Conservation (phyloP, 1,139 yeast genomes). For the Pneumocystis wakefieldiae region DNA sequence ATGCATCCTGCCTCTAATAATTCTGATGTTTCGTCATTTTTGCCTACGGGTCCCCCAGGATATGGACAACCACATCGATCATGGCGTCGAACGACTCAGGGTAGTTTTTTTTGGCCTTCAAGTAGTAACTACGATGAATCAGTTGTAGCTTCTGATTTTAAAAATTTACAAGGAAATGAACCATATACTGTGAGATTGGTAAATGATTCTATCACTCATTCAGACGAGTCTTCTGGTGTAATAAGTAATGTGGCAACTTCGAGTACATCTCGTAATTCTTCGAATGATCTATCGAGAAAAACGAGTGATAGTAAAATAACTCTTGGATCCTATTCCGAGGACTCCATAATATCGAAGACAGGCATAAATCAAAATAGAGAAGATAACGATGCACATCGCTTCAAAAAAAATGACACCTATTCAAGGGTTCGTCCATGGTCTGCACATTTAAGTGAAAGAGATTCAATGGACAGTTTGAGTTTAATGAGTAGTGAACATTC, state of each 20-base stretch:
- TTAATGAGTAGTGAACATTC: not conserved
- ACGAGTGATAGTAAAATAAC: not conserved
- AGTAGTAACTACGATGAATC: not conserved
- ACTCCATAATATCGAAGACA: not conserved
- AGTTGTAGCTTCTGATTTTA: constrained; percentile 2
- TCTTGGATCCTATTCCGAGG: not conserved
- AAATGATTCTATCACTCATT: not conserved
- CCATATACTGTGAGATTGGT: constrained; percentile 5
- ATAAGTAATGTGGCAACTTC: not conserved
- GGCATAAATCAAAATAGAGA: not conserved
- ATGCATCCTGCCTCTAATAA: constrained; percentile 1
- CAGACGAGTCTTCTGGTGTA: not conserved
- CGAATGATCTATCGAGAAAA: not conserved
- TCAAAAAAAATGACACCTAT: not conserved
- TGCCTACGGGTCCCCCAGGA: not conserved
- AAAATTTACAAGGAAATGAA: constrained; percentile 8
- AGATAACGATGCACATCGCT: not conserved
- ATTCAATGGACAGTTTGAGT: not conserved
- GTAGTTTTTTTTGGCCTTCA: constrained; percentile 1
- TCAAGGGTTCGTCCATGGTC: not conserved
- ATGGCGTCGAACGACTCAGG: not conserved
- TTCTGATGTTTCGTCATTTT: not conserved
- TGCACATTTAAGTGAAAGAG: not conserved
- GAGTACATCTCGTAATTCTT: not conserved
- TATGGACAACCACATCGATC: constrained; percentile 1